These are phyloP conservation scores for Cyclotella sp. DNA, from an alignment of 108 stramenopile genomes.

Conservation along the genomic window DNA sequence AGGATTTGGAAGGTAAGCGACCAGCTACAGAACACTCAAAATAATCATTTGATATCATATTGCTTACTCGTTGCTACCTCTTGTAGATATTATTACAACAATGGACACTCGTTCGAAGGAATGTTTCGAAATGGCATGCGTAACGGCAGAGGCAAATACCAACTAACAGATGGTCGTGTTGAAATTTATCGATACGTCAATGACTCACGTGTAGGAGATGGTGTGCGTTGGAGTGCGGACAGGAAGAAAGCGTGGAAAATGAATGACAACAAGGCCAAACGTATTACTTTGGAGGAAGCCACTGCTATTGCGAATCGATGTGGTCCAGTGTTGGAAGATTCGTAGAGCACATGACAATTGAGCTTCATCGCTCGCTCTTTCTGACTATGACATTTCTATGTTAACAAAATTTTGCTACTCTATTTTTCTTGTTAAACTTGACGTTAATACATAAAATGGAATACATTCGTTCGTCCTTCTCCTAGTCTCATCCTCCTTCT, in stretches of 20 bases:
- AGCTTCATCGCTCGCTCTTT: too few relatives aligned
- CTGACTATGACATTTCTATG: too few relatives aligned
- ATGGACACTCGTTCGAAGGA: conserved; percentile 64
- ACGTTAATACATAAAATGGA: too few relatives aligned
- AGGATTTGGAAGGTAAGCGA: conserved; percentile 51
- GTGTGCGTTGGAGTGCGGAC: conserved; percentile 69
- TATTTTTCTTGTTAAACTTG: too few relatives aligned
- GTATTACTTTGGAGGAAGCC: conserved; percentile 36
- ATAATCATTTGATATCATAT: neutral
- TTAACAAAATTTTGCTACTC: too few relatives aligned
- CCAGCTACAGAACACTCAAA: neutral
- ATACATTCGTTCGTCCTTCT: too few relatives aligned
- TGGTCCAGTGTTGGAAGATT: conserved; percentile 39
- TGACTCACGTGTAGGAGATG: conserved; percentile 55
- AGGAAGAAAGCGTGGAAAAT: conserved; percentile 70
- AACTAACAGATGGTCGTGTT: conserved; percentile 58
- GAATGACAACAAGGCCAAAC: conserved; percentile 40
- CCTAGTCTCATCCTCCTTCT: too few relatives aligned
- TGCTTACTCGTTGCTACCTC: neutral
- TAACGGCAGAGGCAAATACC: conserved; percentile 67
- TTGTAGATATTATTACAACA: conserved; percentile 57
- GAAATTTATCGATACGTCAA: conserved; percentile 67
- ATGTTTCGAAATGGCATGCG: conserved; percentile 57
- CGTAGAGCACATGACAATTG: conserved; percentile 1
- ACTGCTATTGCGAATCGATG: conserved; percentile 37